These are phyloP conservation scores for Angophora floribunda DNA, from an alignment of 345 rosid genomes.

Conservation along the genomic window DNA sequence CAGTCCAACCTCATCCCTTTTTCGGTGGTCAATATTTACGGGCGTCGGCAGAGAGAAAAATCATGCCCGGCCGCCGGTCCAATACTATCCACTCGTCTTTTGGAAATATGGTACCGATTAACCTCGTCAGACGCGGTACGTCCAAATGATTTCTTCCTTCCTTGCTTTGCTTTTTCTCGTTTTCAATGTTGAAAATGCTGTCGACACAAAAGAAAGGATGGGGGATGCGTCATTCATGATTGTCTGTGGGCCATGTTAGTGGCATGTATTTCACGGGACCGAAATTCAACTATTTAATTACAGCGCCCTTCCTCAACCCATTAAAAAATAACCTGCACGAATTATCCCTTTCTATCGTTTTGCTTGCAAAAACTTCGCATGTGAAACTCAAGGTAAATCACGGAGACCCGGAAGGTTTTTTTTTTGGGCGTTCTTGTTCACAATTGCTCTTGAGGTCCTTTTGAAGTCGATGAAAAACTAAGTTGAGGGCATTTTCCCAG, in stretches of 20 bases:
- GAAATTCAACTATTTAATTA: neutral
- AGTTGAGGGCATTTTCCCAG: neutral
- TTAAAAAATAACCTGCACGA: neutral
- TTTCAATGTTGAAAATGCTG: neutral
- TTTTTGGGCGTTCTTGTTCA: neutral
- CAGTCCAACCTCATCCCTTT: neutral
- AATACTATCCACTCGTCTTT: neutral
- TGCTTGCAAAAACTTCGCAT: neutral
- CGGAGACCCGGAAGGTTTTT: neutral
- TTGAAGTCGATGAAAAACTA: neutral
- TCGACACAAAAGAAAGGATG: neutral
- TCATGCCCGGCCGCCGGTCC: neutral
- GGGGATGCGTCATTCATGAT: neutral
- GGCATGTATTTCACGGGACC: neutral
- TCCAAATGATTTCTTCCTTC: neutral
- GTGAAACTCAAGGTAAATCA: neutral
- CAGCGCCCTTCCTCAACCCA: neutral
- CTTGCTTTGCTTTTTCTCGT: neutral
- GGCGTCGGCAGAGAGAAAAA: neutral
- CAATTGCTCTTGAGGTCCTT: neutral
- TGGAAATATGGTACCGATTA: neutral
- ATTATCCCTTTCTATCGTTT: neutral
- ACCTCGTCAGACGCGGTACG: neutral
- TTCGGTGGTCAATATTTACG: neutral
- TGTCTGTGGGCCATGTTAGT: neutral